Conservation (phyloP, 305 asterid species). For the Petunia hybrid region DNA sequence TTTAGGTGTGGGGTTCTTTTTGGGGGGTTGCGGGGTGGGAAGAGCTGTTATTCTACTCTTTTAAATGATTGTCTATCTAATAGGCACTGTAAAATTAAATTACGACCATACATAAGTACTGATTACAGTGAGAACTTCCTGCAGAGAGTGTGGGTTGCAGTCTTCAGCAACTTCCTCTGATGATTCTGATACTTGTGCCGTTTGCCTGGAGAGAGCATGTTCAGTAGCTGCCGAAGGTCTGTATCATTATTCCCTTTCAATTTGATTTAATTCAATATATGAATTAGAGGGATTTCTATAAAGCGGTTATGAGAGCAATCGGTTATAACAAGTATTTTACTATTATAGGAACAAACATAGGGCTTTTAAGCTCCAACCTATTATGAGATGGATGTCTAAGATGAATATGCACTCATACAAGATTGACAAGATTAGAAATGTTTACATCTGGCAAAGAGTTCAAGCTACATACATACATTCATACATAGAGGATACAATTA, state of each 20-base stretch:
- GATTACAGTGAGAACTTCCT: slow-evolving; percentile 31
- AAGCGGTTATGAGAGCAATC: slow-evolving; percentile 4
- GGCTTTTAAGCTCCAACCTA: slow-evolving; percentile 4
- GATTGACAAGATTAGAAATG: slow-evolving; percentile 18
- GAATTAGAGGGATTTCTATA: slow-evolving; percentile 1
- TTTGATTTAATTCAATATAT: slow-evolving; percentile 1
- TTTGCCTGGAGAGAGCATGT: slow-evolving; percentile 93
- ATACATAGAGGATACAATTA: background rate
- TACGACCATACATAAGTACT: background rate
- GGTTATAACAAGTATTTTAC: background rate
- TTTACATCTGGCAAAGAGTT: slow-evolving; percentile 4
- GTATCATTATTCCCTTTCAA: slow-evolving; percentile 24
- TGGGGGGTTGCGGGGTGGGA: background rate
- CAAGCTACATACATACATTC: background rate
- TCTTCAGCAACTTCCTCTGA: slow-evolving; percentile 66
- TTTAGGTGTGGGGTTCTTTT: background rate
- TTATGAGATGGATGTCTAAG: background rate
- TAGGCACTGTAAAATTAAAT: background rate
- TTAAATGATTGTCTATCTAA: background rate
- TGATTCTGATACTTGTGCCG: slow-evolving; percentile 80
- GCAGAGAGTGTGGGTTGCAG: slow-evolving; percentile 90
- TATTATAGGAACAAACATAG: background rate
- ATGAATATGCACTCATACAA: slow-evolving; percentile 21
- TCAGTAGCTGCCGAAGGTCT: slow-evolving; percentile 89
- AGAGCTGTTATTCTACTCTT: background rate